Evolutionary conservation across 371 early-diverging fungal species (phyloP).

Genomic region (Mortierella sp.): DNA sequence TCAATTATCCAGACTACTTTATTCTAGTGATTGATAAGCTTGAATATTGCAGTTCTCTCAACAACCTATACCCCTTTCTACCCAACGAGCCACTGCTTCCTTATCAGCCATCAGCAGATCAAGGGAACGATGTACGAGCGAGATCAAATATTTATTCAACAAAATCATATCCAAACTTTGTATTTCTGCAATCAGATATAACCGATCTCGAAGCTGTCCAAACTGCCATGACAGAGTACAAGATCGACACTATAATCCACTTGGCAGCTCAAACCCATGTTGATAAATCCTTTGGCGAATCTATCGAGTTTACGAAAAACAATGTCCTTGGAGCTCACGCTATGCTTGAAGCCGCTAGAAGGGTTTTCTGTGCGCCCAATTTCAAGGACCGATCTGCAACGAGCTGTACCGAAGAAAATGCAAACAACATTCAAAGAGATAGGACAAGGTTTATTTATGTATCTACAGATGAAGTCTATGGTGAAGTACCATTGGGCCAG

Average conservation of each 20-base stretch:
- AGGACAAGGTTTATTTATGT: constrained; percentile 82
- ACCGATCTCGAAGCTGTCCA: constrained; percentile 78
- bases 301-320: constrained; percentile 87
- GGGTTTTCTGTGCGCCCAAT: constrained; percentile 17
- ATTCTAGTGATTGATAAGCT: constrained; percentile 84
- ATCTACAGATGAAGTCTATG: constrained; percentile 92
- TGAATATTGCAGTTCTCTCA: constrained; percentile 84
- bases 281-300: constrained; percentile 91
- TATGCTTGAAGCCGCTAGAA: constrained; percentile 84
- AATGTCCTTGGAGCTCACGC: constrained; percentile 93
- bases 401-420: not conserved
- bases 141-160: constrained; percentile 65
- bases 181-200: constrained; percentile 74
- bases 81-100: constrained; percentile 6
- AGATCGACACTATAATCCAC: constrained; percentile 85
- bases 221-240: constrained; percentile 75
- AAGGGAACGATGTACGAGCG: not conserved
- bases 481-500: constrained; percentile 70
- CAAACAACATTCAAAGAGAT: not conserved
- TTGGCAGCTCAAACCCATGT: constrained; percentile 91
- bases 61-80: constrained; percentile 70
- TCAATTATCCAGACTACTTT: constrained; percentile 78
- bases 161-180: constrained; percentile 18
- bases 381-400: not conserved
- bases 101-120: constrained; percentile 13